Evolutionary conservation across 1,284 basidiomycete species (phyloP), one percentile per base, ranked within the genome.

Genomic region (Fomitopsis schrenkii): DNA sequence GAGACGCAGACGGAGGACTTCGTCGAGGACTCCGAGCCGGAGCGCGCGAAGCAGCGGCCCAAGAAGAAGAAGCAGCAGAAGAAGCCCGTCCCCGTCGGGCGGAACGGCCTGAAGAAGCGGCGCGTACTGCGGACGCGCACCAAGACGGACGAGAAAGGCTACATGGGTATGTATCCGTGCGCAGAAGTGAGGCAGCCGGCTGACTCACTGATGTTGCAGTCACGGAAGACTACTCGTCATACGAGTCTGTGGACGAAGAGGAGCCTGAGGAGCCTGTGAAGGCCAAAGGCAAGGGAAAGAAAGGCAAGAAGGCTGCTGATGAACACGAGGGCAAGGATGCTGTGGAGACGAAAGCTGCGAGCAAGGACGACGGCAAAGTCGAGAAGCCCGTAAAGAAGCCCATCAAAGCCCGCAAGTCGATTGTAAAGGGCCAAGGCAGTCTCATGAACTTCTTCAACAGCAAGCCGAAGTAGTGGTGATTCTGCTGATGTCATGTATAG

Each of bases 171-270:
- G 22, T 48, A 45, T 59, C 44, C 64, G 2, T 17, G 22, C 15
- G 30, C 7, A n/a, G 35, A 40, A 15, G 42, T 50, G 12, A 40
- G 30, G 7, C 12, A 17, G 15, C n/a, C 22, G 17, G 54, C 26
- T 22, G 1, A 33, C 30, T 33, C 30, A 33, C 30, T 33, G 30
- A 33, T 33, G 30, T 8, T 36, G 14, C 66, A 93, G 91, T 84
- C 17, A 87, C 82, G 36, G 87, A 90, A 69, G 91, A 93, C 69
- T 90, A 90, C 70, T 90, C 89, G 2, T 84, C 83, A 15, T 93
- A 90, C 69, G 90, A 93, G 73, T 91, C 89, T 6, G 87, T 88
- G 1, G 83, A 84, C 26, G 88, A 88, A 66, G 82, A 83, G 10
- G 81, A 79, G 36, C 74, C 67, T 1, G 75, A 72, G 40, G 61